Percentiles rank a stretch among this genome's conserved stretches.
These are phyloP conservation scores for Grosmannia clavigera DNA, from an alignment of 2,329 filamentous ascomycete genomes.

Conservation along the genomic window DNA sequence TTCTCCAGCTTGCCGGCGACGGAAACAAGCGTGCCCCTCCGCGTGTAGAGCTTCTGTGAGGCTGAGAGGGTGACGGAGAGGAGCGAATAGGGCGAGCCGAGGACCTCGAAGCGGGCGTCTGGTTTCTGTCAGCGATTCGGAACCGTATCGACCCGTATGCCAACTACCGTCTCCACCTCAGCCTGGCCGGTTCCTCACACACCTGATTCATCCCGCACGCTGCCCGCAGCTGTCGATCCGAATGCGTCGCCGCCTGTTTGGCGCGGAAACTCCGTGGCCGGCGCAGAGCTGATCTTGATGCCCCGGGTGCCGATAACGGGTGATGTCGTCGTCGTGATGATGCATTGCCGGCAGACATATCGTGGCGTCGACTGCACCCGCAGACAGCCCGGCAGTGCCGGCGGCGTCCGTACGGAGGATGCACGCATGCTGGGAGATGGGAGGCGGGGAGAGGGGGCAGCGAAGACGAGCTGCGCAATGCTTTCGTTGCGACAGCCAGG, in stretches of 20 bases:
- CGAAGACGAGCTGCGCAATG: neutral
- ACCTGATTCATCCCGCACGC: constrained; percentile 39
- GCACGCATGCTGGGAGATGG: constrained; percentile 6
- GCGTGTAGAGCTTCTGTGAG: constrained; percentile 85
- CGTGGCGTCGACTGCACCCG: constrained; percentile 13
- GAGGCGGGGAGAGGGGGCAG: neutral
- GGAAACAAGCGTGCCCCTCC: constrained; percentile 80
- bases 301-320: constrained; percentile 18
- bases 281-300: constrained; percentile 51
- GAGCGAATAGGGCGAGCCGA: constrained; percentile 84
- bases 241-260: constrained; percentile 40
- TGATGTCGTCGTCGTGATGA: neutral
- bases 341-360: constrained; percentile 42
- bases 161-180: neutral
- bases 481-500: neutral
- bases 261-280: constrained; percentile 41
- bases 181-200: constrained; percentile 7
- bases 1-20: constrained; percentile 85
- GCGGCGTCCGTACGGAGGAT: constrained; percentile 3
- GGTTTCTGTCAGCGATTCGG: neutral
- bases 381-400: neutral
- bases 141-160: too few relatives aligned
- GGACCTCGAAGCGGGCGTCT: constrained; percentile 93
- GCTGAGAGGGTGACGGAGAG: constrained; percentile 87
- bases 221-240: constrained; percentile 26